These are phyloP conservation scores for Hypericum perforatum DNA, from an alignment of 345 rosid species.

Conservation along the genomic window DNA sequence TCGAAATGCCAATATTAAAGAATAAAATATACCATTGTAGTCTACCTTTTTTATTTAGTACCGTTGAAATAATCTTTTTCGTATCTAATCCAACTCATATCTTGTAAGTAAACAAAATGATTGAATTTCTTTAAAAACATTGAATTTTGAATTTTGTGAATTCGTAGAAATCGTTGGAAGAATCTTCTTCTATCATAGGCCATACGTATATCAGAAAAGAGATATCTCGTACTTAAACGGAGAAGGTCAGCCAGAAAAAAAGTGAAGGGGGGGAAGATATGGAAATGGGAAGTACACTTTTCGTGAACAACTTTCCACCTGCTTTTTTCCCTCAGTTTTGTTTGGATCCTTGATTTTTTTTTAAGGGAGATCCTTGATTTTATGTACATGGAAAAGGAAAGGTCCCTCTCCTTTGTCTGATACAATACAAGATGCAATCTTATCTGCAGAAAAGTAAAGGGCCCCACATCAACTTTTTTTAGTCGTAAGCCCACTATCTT, in stretches of 20 bases:
- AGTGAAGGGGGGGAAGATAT: not conserved
- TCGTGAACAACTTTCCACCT: slow-evolving; percentile 13
- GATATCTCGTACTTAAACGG: not conserved
- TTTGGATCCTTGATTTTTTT: slow-evolving; percentile 12
- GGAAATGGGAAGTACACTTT: not conserved
- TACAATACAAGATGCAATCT: slow-evolving; percentile 11
- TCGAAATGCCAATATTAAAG: no score
- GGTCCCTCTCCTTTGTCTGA: slow-evolving; percentile 12
- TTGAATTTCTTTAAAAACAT: no score
- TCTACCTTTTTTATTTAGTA: no score
- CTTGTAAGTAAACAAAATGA: no score
- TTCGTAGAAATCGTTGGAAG: no score
- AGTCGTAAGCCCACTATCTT: not conserved
- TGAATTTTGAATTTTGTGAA: no score
- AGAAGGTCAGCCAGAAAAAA: not conserved
- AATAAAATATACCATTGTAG: no score
- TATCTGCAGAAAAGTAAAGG: slow-evolving; percentile 12
- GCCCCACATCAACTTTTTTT: slow-evolving; percentile 14
- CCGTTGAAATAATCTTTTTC: no score
- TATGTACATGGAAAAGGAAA: slow-evolving; percentile 12
- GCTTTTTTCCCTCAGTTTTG: slow-evolving; percentile 9
- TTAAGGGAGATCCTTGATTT: slow-evolving; percentile 8
- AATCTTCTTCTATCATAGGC: no score
- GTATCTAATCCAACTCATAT: no score
- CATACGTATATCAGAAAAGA: no score